Percentiles rank a stretch among this genome's conserved stretches.
These are phyloP conservation scores for Ogataea parapolymorpha DNA, from an alignment of 805 yeast species.

Conservation along the genomic window DNA sequence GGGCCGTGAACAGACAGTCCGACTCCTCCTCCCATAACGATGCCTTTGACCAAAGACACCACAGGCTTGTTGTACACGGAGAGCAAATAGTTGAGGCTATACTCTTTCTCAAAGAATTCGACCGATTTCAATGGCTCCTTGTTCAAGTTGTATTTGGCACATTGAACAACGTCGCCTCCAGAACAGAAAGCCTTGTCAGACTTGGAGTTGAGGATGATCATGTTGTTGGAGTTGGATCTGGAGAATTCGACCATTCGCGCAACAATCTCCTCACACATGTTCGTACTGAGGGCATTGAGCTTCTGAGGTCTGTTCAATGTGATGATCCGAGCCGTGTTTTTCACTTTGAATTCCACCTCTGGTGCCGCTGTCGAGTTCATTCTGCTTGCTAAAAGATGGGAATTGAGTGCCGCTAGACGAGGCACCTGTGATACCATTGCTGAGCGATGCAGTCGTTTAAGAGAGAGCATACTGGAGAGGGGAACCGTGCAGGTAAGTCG, in stretches of 20 bases:
- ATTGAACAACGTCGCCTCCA: slow-evolving; percentile 91
- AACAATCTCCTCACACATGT: slow-evolving; percentile 69
- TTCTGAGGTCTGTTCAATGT: slow-evolving; percentile 77
- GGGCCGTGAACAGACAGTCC: slow-evolving; percentile 90
- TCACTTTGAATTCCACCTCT: slow-evolving; percentile 62
- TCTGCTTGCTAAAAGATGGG: slow-evolving; percentile 4
- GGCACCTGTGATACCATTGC: slow-evolving; percentile 6
- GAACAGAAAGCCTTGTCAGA: slow-evolving; percentile 82
- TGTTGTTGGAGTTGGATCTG: slow-evolving; percentile 59
- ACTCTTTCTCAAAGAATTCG: slow-evolving; percentile 74
- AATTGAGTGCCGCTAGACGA: slow-evolving; percentile 6
- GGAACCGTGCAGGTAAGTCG: slow-evolving; percentile 13
- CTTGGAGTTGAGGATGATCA: slow-evolving; percentile 65
- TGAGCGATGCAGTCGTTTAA: slow-evolving; percentile 7
- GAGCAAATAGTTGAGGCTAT: slow-evolving; percentile 72
- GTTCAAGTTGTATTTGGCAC: slow-evolving; percentile 57
- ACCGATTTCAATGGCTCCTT: slow-evolving; percentile 48
- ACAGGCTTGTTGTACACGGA: slow-evolving; percentile 86
- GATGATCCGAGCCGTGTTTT: slow-evolving; percentile 66
- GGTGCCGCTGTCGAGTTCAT: slow-evolving; percentile 17
- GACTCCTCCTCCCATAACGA: slow-evolving; percentile 98
- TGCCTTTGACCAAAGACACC: slow-evolving; percentile 84
- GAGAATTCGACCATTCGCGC: slow-evolving; percentile 77
- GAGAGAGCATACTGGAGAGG: slow-evolving; percentile 9
- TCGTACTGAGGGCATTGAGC: slow-evolving; percentile 76